These are phyloP conservation scores for Craterostigma plantagineum DNA, from an alignment of 257 asterid species.

Conservation along the genomic window DNA sequence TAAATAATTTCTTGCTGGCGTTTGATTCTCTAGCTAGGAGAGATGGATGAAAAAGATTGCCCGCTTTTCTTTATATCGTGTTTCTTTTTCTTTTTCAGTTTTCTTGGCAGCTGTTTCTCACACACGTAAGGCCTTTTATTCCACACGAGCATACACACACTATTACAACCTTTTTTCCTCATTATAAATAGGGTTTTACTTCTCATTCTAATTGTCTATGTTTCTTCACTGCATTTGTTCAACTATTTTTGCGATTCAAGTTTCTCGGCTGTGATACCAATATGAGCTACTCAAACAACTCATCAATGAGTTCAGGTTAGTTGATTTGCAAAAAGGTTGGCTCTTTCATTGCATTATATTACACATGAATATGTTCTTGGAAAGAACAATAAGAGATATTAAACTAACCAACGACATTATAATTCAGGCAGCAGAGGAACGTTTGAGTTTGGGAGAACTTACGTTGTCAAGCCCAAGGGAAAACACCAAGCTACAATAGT, in stretches of 20 bases:
- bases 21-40: not conserved
- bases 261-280: not conserved
- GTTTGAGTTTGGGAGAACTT: conserved; percentile 6
- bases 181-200: not conserved
- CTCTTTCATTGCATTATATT: not conserved
- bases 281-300: not conserved
- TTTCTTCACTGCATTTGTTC: not conserved
- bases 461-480: conserved; percentile 4
- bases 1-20: not conserved
- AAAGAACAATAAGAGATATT: not conserved
- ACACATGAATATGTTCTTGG: not conserved
- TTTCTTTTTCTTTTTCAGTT: no score
- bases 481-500: conserved; percentile 1
- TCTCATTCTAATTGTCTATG: not conserved
- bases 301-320: conserved; percentile 5
- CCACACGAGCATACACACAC: no score
- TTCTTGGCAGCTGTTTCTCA: no score
- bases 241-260: not conserved
- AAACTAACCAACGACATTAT: not conserved
- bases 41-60: no score
- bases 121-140: no score
- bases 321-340: no score
- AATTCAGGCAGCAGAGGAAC: conserved; percentile 1
- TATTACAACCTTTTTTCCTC: not conserved
- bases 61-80: no score